Evolutionary conservation across 2,329 filamentous ascomycete species (phyloP).

Genomic region (Trichoderma arundinaceum): DNA sequence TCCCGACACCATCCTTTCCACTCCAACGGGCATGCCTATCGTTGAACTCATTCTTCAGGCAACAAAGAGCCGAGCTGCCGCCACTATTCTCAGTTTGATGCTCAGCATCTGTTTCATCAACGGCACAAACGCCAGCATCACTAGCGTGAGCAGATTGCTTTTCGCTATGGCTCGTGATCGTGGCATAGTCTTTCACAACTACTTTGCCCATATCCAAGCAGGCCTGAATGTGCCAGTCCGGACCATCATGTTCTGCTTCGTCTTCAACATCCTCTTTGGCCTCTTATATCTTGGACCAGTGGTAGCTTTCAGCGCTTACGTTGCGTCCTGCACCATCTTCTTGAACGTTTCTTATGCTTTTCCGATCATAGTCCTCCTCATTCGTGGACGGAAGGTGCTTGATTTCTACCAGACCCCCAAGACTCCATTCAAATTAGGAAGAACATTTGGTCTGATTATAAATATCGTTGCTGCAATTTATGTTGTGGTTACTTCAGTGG

Average conservation of each 20-base stretch:
- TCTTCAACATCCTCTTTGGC: slow-evolving; percentile 21
- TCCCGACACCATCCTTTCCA: neutral
- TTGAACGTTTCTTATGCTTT: slow-evolving; percentile 22
- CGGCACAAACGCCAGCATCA: slow-evolving; percentile 24
- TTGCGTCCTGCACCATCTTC: slow-evolving; percentile 26
- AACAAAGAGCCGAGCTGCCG: slow-evolving; percentile 18
- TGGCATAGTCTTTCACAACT: slow-evolving; percentile 21
- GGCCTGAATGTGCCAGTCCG: slow-evolving; percentile 22
- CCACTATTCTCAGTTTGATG: slow-evolving; percentile 24
- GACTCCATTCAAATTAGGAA: slow-evolving; percentile 17
- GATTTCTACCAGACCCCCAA: slow-evolving; percentile 13
- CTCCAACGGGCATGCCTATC: slow-evolving; percentile 20
- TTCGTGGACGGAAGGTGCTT: slow-evolving; percentile 22
- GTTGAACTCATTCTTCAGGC: slow-evolving; percentile 23
- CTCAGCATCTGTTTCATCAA: slow-evolving; percentile 21
- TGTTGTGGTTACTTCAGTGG: slow-evolving; percentile 21
- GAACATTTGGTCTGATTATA: slow-evolving; percentile 1
- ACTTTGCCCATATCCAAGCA: slow-evolving; percentile 20
- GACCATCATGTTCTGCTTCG: slow-evolving; percentile 28
- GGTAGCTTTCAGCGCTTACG: slow-evolving; percentile 21
- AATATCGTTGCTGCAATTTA: slow-evolving; percentile 15
- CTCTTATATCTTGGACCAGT: slow-evolving; percentile 13
- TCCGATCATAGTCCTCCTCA: slow-evolving; percentile 13
- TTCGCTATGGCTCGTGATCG: slow-evolving; percentile 25
- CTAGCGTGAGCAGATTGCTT: slow-evolving; percentile 24